Evolutionary conservation across 495 filamentous ascomycete species (phyloP).

Genomic region (Rusavskia elegans): DNA sequence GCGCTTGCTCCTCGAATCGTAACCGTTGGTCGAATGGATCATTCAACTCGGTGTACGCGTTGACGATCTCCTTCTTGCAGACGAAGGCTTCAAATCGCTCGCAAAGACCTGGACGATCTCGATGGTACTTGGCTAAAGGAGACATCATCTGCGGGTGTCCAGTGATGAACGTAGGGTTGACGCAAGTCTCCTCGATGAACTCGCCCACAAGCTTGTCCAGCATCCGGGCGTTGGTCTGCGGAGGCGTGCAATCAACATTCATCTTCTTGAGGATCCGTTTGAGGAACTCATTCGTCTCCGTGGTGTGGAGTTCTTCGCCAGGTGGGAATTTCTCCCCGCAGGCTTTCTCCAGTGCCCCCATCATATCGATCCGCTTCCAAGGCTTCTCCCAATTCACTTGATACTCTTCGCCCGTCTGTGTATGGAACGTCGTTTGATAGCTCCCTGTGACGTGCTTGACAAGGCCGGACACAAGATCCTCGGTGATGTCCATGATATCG

Average conservation of each 20-base stretch:
- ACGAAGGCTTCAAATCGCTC: slow-evolving; percentile 97
- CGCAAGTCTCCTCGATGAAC: slow-evolving; percentile 83
- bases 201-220: slow-evolving; percentile 93
- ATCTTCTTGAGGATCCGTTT: slow-evolving; percentile 71
- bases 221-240: slow-evolving; percentile 91
- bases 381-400: slow-evolving; percentile 91
- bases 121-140: slow-evolving; percentile 89
- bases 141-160: slow-evolving; percentile 96
- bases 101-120: slow-evolving; percentile 64
- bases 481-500: slow-evolving; percentile 85
- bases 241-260: slow-evolving; percentile 76
- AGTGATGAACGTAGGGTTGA: slow-evolving; percentile 93
- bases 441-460: slow-evolving; percentile 80
- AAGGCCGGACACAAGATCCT: slow-evolving; percentile 83
- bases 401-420: slow-evolving; percentile 67
- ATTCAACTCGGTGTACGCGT: slow-evolving; percentile 97
- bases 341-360: slow-evolving; percentile 77
- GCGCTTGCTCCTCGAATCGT: slow-evolving; percentile 90
- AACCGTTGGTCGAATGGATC: slow-evolving; percentile 88
- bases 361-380: slow-evolving; percentile 94
- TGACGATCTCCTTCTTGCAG: slow-evolving; percentile 91
- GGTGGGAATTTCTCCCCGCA: slow-evolving; percentile 89
- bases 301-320: slow-evolving; percentile 73
- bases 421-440: slow-evolving; percentile 69
- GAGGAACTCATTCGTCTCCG: slow-evolving; percentile 76